Conservation (phyloP, 1,139 yeast species). For the Geotrichum fermentans region DNA sequence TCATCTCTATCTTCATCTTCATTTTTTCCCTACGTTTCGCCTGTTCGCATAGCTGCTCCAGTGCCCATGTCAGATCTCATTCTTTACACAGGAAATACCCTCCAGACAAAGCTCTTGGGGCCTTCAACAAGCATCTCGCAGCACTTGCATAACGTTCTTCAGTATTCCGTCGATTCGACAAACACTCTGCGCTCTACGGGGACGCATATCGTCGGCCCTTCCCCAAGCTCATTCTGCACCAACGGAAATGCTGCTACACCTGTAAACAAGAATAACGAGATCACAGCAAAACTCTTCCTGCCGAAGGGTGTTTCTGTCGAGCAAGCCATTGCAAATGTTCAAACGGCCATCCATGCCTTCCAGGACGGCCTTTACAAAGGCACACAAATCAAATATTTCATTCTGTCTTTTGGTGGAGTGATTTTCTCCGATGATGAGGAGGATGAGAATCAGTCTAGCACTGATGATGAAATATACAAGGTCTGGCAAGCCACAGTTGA, state of each 20-base stretch:
- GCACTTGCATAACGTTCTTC: constrained; percentile 5
- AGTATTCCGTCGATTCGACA: constrained; percentile 1
- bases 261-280: constrained; percentile 9
- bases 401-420: constrained; percentile 30
- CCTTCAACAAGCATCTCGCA: constrained; percentile 11
- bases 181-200: constrained; percentile 5
- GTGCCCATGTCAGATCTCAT: constrained; percentile 13
- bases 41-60: no score
- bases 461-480: constrained; percentile 23
- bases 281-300: constrained; percentile 30
- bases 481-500: constrained; percentile 27
- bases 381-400: constrained; percentile 24
- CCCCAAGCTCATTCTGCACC: background rate
- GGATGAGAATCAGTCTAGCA: constrained; percentile 16
- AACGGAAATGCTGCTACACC: background rate
- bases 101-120: constrained; percentile 19
- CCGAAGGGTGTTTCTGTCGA: constrained; percentile 19
- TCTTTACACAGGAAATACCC: constrained; percentile 26
- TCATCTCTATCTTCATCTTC: no score
- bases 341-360: constrained; percentile 8
- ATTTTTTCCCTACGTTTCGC: no score
- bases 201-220: constrained; percentile 3
- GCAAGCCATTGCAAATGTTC: constrained; percentile 7
- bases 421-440: constrained; percentile 28
- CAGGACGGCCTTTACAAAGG: constrained; percentile 6